Percentiles rank a stretch among this genome's conserved stretches.
These are phyloP conservation scores for Ricinus communis DNA, from an alignment of 345 rosid genomes.

Conservation along the genomic window DNA sequence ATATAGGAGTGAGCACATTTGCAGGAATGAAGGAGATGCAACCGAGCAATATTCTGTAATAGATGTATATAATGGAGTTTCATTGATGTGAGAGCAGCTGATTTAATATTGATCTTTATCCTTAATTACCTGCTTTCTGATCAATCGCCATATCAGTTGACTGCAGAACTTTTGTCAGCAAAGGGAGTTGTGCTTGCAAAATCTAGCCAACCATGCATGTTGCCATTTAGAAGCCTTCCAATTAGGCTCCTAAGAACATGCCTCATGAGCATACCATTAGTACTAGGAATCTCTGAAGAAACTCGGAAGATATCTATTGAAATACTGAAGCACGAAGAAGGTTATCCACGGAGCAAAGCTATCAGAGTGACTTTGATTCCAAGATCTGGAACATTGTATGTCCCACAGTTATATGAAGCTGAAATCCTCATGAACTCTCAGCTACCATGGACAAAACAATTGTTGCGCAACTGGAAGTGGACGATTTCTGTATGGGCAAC, in stretches of 20 bases:
- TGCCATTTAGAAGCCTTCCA: constrained; percentile 62
- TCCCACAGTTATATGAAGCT: constrained; percentile 72
- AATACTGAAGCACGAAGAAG: constrained; percentile 52
- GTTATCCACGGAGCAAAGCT: constrained; percentile 52
- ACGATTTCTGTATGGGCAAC: constrained; percentile 69
- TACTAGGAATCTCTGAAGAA: constrained; percentile 62
- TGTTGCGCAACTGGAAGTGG: constrained; percentile 79
- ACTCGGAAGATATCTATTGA: constrained; percentile 53
- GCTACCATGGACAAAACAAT: constrained; percentile 62
- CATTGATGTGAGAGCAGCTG: background rate
- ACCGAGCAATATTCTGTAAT: no score
- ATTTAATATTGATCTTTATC: no score
- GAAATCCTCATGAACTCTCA: constrained; percentile 49
- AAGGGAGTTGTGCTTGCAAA: constrained; percentile 47
- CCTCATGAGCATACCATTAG: constrained; percentile 54
- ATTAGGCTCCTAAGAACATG: constrained; percentile 53
- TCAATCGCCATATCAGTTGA: constrained; percentile 42
- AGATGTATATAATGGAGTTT: no score
- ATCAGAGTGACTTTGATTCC: constrained; percentile 60
- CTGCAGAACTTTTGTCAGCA: constrained; percentile 53
- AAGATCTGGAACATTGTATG: constrained; percentile 49
- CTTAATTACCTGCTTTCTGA: background rate
- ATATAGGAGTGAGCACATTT: no score
- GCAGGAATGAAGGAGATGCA: no score
- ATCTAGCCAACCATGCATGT: constrained; percentile 76